Conservation (phyloP, 805 yeast genomes). For the Cyberlindnera maclurae region DNA sequence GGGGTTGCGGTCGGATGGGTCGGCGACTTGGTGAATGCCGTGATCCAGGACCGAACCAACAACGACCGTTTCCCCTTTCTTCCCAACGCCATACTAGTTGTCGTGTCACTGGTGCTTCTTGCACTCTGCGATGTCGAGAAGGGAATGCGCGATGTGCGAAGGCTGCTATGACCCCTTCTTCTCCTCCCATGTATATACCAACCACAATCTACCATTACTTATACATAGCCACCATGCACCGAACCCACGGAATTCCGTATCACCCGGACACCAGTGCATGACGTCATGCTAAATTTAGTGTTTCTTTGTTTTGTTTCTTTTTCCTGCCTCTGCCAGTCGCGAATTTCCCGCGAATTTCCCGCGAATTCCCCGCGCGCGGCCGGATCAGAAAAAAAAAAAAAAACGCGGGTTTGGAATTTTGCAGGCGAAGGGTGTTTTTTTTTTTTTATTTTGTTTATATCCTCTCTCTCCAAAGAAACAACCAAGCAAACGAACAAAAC, state of each 20-base stretch:
- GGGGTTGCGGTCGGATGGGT: slow-evolving; percentile 38
- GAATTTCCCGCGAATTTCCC: neutral
- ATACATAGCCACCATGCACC: no score
- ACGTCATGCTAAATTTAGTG: no score
- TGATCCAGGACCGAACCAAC: slow-evolving; percentile 33
- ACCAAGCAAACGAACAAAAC: neutral
- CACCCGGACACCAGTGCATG: no score
- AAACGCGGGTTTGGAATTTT: neutral
- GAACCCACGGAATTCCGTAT: no score
- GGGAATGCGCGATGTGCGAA: slow-evolving; percentile 25
- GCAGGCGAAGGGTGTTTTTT: neutral
- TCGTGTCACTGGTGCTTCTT: slow-evolving; percentile 23
- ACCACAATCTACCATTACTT: no score
- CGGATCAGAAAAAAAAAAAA: neutral
- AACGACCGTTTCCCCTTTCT: slow-evolving; percentile 32
- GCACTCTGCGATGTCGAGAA: slow-evolving; percentile 25
- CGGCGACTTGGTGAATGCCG: slow-evolving; percentile 31
- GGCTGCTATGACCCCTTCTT: slow-evolving; percentile 4
- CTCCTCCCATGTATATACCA: no score
- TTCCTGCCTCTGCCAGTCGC: no score
- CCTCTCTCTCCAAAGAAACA: neutral
- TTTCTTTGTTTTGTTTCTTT: no score
- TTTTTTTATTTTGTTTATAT: neutral
- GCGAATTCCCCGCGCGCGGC: neutral
- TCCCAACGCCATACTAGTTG: slow-evolving; percentile 28